phyloP scores from a whole-genome alignment of 2,329 filamentous ascomycete genomes.

The Cercospora sesami region DNA sequence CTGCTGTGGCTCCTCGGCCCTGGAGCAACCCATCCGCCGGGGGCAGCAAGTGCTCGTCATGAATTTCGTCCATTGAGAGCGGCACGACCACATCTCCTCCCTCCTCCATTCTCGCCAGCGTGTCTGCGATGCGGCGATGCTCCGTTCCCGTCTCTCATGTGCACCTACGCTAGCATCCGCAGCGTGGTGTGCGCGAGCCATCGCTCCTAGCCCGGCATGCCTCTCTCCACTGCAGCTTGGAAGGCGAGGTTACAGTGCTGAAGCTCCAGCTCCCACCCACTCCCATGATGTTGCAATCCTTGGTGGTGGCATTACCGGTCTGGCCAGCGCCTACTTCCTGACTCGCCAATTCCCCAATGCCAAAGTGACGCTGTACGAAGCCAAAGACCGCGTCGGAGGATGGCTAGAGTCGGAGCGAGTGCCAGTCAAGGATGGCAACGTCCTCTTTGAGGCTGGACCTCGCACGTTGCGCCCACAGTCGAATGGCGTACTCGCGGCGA shows the following conservation, averaged over 20 bases:
- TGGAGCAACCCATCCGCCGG: not conserved
- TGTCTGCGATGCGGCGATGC: slow-evolving; percentile 34
- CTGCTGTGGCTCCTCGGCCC: not conserved
- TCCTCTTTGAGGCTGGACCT: slow-evolving; percentile 82
- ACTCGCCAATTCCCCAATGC: slow-evolving; percentile 65
- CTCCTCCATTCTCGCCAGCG: not conserved
- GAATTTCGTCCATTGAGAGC: slow-evolving; percentile 1
- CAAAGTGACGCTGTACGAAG: slow-evolving; percentile 80
- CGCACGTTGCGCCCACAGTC: slow-evolving; percentile 65
- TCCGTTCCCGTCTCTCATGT: slow-evolving; percentile 25
- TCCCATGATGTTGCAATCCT: slow-evolving; percentile 62
- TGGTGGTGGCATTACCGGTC: slow-evolving; percentile 80
- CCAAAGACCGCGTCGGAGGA: slow-evolving; percentile 68
- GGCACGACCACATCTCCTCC: not conserved
- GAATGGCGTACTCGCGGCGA: slow-evolving; percentile 66
- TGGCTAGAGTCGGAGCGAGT: slow-evolving; percentile 74
- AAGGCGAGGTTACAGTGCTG: slow-evolving; percentile 19
- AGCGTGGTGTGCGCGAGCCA: slow-evolving; percentile 6
- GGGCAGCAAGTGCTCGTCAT: slow-evolving; percentile 1
- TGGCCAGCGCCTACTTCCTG: slow-evolving; percentile 76
- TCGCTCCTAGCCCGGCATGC: not conserved
- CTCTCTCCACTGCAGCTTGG: not conserved
- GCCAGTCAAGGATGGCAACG: slow-evolving; percentile 59
- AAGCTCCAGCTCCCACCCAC: slow-evolving; percentile 18
- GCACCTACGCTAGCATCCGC: slow-evolving; percentile 8